A percentile compares a stretch with the other conserved stretches of the same genome.
Evolutionary conservation across 441 rosid species (phyloP).

Genomic region (Cnidoscolus chayamansa): DNA sequence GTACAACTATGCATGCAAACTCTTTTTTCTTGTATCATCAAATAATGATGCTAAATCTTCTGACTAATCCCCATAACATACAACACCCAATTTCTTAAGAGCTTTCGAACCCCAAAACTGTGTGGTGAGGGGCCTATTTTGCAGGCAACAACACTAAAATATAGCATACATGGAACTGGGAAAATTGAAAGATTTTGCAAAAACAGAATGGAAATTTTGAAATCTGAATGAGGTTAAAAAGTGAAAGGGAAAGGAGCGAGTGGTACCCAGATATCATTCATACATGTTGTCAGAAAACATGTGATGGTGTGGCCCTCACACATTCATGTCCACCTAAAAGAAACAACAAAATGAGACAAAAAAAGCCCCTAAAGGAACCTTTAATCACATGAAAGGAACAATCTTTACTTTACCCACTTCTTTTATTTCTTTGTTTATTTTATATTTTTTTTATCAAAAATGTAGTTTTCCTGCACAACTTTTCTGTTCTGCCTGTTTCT

Average conservation of each 20-base stretch:
- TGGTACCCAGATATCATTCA: slow-evolving; percentile 42
- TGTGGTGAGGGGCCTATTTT: background rate
- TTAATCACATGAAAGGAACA: slow-evolving; percentile 49
- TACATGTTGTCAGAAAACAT: slow-evolving; percentile 48
- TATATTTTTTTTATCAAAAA: too few species aligned
- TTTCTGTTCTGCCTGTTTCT: slow-evolving; percentile 9
- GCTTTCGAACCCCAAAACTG: background rate
- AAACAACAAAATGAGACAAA: slow-evolving; percentile 55
- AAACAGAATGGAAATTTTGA: background rate
- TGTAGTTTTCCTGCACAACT: background rate
- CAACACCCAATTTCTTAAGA: background rate
- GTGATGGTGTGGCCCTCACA: slow-evolving; percentile 58
- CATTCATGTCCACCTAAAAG: slow-evolving; percentile 56
- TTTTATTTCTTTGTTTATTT: too few species aligned
- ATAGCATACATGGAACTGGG: background rate
- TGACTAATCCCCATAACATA: slow-evolving; percentile 13
- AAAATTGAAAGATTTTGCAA: background rate
- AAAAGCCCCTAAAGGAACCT: slow-evolving; percentile 41
- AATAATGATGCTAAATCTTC: background rate
- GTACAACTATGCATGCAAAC: slow-evolving; percentile 1
- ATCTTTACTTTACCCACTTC: slow-evolving; percentile 18
- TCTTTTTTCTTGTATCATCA: background rate
- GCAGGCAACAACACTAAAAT: background rate
- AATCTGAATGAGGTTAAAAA: slow-evolving; percentile 17
- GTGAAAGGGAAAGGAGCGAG: slow-evolving; percentile 43